Conservation (phyloP, 176 grass and related monocot species). For the Tuctoria greenei region DNA sequence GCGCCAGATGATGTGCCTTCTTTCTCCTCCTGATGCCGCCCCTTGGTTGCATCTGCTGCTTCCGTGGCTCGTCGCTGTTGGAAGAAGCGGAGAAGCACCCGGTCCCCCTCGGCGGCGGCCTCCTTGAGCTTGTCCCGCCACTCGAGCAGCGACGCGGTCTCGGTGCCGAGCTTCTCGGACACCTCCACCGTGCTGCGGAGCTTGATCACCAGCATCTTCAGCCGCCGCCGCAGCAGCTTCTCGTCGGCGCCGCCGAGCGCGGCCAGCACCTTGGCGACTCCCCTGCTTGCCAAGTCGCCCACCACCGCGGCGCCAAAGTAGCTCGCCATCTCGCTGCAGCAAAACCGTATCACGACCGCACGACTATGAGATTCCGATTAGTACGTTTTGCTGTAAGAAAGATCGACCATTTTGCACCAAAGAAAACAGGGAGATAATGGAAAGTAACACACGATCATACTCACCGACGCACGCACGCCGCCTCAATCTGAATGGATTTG, state of each 20-base stretch:
- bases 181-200: background rate
- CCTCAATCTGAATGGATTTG: no score
- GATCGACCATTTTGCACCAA: no score
- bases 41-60: background rate
- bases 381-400: no score
- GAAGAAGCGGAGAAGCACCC: constrained; percentile 21
- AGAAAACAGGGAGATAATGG: no score
- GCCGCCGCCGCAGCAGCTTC: constrained; percentile 16
- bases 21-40: no score
- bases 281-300: background rate
- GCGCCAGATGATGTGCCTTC: no score
- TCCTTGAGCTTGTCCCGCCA: constrained; percentile 32
- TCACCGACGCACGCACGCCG: no score
- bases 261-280: background rate
- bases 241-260: background rate
- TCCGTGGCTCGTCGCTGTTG: background rate
- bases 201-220: constrained; percentile 25
- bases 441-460: no score
- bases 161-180: constrained; percentile 1
- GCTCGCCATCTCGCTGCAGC: constrained; percentile 10
- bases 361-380: no score
- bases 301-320: background rate
- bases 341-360: no score
- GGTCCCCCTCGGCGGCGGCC: background rate
- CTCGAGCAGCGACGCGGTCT: background rate